These are phyloP conservation scores for Opeltia flavorubescens DNA, from an alignment of 495 filamentous ascomycete species.

Conservation along the genomic window DNA sequence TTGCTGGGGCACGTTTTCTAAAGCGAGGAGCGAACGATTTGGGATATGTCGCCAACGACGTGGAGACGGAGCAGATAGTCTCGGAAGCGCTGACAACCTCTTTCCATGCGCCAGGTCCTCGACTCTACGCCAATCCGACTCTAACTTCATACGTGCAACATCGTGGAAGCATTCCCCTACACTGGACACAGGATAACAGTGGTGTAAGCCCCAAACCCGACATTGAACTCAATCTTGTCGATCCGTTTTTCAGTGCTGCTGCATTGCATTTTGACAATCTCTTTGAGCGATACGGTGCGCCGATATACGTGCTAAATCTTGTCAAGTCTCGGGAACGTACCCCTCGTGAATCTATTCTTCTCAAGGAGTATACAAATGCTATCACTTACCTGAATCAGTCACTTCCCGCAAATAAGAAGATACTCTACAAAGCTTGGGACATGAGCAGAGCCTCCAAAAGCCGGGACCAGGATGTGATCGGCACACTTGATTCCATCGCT, in stretches of 20 bases:
- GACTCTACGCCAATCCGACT: conserved; percentile 71
- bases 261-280: conserved; percentile 94
- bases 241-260: conserved; percentile 93
- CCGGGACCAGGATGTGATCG: conserved; percentile 92
- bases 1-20: conserved; percentile 86
- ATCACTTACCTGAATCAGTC: conserved; percentile 93
- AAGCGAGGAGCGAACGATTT: conserved; percentile 92
- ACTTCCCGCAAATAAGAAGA: conserved; percentile 67
- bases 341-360: conserved; percentile 82
- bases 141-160: conserved; percentile 97
- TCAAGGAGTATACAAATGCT: conserved; percentile 76
- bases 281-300: conserved; percentile 84
- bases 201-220: conserved; percentile 92
- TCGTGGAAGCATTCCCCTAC: conserved; percentile 87
- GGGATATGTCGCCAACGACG: conserved; percentile 95
- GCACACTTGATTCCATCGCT: conserved; percentile 74
- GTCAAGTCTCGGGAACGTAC: conserved; percentile 81
- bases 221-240: conserved; percentile 84
- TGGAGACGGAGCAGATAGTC: conserved; percentile 98
- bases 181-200: conserved; percentile 95
- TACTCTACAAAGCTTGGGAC: conserved; percentile 89
- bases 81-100: conserved; percentile 87
- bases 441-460: conserved; percentile 95
- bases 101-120: conserved; percentile 82
- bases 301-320: conserved; percentile 83